phyloP scores from a whole-genome alignment of 306 rosid genomes.

The Vigna unguiculata region DNA sequence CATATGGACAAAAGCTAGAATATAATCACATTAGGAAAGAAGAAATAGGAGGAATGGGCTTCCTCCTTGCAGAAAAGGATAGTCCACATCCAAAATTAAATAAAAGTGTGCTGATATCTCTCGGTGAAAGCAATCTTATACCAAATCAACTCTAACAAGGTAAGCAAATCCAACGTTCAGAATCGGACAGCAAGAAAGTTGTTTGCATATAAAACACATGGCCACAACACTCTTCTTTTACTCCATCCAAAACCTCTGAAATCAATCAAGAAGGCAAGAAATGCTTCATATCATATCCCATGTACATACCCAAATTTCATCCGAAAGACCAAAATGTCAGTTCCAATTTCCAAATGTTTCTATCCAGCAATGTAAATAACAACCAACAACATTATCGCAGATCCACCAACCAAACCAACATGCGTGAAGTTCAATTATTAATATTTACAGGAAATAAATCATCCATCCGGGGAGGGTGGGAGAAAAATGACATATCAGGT shows the following conservation, averaged over 20 bases:
- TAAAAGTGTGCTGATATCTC: constrained; percentile 16
- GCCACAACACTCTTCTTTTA: constrained; percentile 17
- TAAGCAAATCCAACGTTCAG: constrained; percentile 20
- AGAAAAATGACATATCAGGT: not conserved
- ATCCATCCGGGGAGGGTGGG: not conserved
- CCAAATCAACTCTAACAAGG: constrained; percentile 36
- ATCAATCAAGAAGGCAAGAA: constrained; percentile 22
- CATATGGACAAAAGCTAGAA: constrained; percentile 39
- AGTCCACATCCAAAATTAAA: constrained; percentile 29
- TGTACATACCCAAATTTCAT: constrained; percentile 43
- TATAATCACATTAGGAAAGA: constrained; percentile 36
- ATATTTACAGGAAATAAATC: constrained; percentile 12
- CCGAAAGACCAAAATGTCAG: constrained; percentile 13
- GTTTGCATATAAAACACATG: constrained; percentile 18
- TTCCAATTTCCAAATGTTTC: constrained; percentile 28
- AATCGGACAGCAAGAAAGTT: constrained; percentile 27
- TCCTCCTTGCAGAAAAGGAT: constrained; percentile 34
- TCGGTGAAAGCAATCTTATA: constrained; percentile 32
- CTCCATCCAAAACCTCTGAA: constrained; percentile 36
- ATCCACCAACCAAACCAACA: constrained; percentile 44
- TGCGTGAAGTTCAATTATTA: constrained; percentile 2
- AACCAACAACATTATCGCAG: constrained; percentile 10
- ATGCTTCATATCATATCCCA: constrained; percentile 12
- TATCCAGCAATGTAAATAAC: constrained; percentile 20
- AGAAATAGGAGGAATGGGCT: constrained; percentile 21